Percentiles rank a stretch among this genome's conserved stretches.
phyloP scores from a whole-genome alignment of 148 eudicot species.

The Diospyros lotus region DNA sequence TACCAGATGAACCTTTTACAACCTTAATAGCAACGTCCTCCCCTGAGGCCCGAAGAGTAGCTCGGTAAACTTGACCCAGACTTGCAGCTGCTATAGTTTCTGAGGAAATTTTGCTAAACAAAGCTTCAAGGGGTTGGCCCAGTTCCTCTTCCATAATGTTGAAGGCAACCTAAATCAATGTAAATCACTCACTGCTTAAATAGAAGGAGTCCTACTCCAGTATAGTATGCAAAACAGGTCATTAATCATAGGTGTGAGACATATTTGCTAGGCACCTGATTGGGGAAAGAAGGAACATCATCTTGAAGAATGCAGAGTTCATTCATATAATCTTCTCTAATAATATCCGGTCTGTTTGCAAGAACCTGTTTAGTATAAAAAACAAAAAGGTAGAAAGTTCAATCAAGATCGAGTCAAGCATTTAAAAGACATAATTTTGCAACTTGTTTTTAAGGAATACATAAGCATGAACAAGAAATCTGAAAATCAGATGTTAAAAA shows the following conservation, averaged over 20 bases:
- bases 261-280: constrained; percentile 51
- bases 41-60: constrained; percentile 83
- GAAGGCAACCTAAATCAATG: constrained; percentile 75
- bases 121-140: constrained; percentile 94
- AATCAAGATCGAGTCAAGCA: constrained; percentile 18
- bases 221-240: constrained; percentile 1
- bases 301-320: constrained; percentile 99
- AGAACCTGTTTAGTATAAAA: constrained; percentile 56
- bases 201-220: constrained; percentile 1
- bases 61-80: constrained; percentile 97
- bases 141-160: constrained; percentile 90
- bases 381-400: constrained; percentile 1
- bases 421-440: neutral
- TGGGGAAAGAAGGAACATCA: constrained; percentile 95
- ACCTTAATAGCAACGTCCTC: constrained; percentile 99
- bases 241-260: neutral
- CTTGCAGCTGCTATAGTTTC: constrained; percentile 96
- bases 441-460: neutral
- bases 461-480: neutral
- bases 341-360: constrained; percentile 95
- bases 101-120: constrained; percentile 93
- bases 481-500: neutral
- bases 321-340: constrained; percentile 98
- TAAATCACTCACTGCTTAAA: constrained; percentile 25
- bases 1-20: constrained; percentile 10